A percentile compares a stretch with the other conserved stretches of the same genome.
Conservation (phyloP, 129 eudicot species). For the Escallonia herrerae region DNA sequence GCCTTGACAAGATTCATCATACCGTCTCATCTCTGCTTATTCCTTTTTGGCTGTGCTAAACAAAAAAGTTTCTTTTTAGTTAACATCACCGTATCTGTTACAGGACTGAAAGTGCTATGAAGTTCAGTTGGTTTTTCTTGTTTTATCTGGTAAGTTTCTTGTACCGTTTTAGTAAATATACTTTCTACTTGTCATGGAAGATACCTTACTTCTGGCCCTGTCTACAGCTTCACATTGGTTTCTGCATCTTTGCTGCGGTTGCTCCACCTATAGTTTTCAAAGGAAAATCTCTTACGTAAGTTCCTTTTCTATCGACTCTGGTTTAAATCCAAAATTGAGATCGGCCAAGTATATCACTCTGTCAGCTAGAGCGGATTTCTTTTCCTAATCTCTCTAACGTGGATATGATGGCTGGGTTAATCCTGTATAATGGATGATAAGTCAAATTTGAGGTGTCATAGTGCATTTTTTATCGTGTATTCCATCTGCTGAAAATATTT, state of each 20-base stretch:
- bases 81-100: slow-evolving; percentile 12
- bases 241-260: slow-evolving; percentile 80
- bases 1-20: background rate
- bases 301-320: background rate
- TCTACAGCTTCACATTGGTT: slow-evolving; percentile 79
- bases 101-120: slow-evolving; percentile 92
- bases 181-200: background rate
- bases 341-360: background rate
- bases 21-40: background rate
- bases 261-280: slow-evolving; percentile 89
- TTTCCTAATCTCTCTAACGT: no score
- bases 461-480: background rate
- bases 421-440: background rate
- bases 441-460: background rate
- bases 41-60: background rate
- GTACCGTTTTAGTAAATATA: background rate
- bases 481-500: no score
- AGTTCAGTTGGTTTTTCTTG: slow-evolving; percentile 78
- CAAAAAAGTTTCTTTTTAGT: background rate
- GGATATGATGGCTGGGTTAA: no score
- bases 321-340: background rate
- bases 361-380: background rate
- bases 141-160: slow-evolving; percentile 57
- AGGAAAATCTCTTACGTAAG: slow-evolving; percentile 97
- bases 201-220: slow-evolving; percentile 8